phyloP scores from a whole-genome alignment of 352 stramenopile species.

The Pythium insidiosum region DNA sequence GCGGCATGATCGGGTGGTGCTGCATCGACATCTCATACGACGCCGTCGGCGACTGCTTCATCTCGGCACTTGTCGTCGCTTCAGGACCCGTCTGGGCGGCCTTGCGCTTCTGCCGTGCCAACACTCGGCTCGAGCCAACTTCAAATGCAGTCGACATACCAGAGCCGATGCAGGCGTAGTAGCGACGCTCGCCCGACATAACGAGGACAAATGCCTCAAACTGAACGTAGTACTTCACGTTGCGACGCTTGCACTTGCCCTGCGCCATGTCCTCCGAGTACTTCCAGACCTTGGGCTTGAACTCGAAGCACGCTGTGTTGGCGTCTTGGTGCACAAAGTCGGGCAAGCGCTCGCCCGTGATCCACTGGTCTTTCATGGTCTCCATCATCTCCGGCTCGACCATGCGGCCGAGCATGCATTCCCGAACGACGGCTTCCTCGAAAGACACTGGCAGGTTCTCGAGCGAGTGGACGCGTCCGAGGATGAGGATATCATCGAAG shows the following conservation, averaged over 20 bases:
- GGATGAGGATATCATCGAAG: constrained; percentile 74
- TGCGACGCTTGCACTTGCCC: constrained; percentile 83
- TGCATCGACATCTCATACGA: constrained; percentile 7
- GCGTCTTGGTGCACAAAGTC: constrained; percentile 75
- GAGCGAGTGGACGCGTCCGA: constrained; percentile 76
- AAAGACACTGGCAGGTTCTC: constrained; percentile 82
- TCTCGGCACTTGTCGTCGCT: too few species aligned
- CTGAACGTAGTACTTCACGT: constrained; percentile 86
- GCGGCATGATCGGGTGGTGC: constrained; percentile 13
- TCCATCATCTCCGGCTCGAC: constrained; percentile 75
- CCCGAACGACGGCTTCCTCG: constrained; percentile 72
- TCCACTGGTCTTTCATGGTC: constrained; percentile 82
- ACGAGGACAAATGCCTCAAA: constrained; percentile 83
- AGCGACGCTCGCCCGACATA: constrained; percentile 57
- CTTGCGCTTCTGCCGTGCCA: constrained; percentile 81
- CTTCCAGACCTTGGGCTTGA: constrained; percentile 88
- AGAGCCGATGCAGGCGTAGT: constrained; percentile 81
- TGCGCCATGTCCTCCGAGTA: constrained; percentile 86
- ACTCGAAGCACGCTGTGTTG: constrained; percentile 75
- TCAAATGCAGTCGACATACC: constrained; percentile 84
- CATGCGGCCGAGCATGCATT: constrained; percentile 78
- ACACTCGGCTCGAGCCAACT: constrained; percentile 73
- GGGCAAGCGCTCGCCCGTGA: constrained; percentile 70
- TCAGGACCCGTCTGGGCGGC: constrained; percentile 33
- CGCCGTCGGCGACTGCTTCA: constrained; percentile 6